Evolutionary conservation across 768 basidiomycete species (phyloP), one percentile per base, ranked within the genome.

Genomic region (Rhodotorula paludigena): DNA sequence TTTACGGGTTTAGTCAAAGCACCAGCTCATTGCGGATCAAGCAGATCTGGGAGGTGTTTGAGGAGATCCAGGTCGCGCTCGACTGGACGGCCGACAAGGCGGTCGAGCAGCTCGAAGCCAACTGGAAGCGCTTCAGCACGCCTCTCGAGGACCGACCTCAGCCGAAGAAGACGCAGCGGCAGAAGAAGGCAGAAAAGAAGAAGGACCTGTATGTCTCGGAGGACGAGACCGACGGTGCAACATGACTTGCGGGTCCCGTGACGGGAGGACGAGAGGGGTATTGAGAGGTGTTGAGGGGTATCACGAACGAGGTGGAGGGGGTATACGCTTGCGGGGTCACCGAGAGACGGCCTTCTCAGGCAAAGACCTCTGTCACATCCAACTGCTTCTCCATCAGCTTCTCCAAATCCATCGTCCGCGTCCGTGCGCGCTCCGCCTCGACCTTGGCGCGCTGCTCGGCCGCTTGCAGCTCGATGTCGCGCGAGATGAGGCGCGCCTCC

Each of bases 1-100:
- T 25, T 18, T 42, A 14, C 18, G 41, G 11, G 5, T 14, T 18
- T 14, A 42, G 16, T 42, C 23, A 47, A 21, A 47, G n/a, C 5
- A 3, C 25, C 6, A 10, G 45, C 45, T 25, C 25, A 42, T 11
- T 35, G n/a, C 30, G 5, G 33, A 16, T 18, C 25, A 32, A 16
- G 42, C 84, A 83, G 52, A 81, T 97, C 25, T 87, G 90, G 7
- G 82, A 85, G 42, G 82, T 87, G n/a, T 87, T 85, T 74, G 85
- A 85, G 8, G 94, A 92, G 91, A 28, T 75, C 10, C 73, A 76
- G 6, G 74, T 90, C 23, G 92, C 94, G 76, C 79, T 80, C 3
- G 79, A 80, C 9, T 89, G 87, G 74, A 64, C 72, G 3, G 60
- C 53, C 83, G 78, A 77, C 42, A 71, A 75, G 21, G 65, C 71